A percentile compares a stretch with the other conserved stretches of the same genome.
These are phyloP conservation scores for Blastobotrys robertii DNA, from an alignment of 805 yeast species.

Conservation along the genomic window DNA sequence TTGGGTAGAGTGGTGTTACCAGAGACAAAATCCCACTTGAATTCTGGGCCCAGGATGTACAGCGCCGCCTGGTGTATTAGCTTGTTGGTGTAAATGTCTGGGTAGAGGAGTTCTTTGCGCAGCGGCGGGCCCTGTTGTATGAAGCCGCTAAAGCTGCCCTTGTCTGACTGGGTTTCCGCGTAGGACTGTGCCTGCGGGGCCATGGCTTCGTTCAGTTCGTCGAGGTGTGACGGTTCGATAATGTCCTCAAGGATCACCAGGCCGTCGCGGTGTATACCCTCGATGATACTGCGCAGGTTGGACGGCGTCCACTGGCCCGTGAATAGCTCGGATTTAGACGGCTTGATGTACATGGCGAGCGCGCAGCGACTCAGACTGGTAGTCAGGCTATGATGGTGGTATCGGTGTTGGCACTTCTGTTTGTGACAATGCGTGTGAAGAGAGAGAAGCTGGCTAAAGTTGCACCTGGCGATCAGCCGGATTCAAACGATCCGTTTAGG, in stretches of 20 bases:
- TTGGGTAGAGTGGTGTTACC: conserved; percentile 12
- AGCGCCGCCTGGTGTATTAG: conserved; percentile 9
- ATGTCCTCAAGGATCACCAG: conserved; percentile 9
- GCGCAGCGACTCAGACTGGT: too few relatives aligned
- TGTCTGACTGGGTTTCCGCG: conserved; percentile 1
- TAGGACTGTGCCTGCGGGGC: conserved; percentile 7
- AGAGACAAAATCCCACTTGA: conserved; percentile 10
- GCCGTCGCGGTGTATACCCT: conserved; percentile 9
- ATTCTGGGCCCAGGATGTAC: conserved; percentile 11
- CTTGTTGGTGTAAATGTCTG: conserved; percentile 10
- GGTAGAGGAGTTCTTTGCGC: conserved; percentile 7
- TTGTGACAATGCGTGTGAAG: too few relatives aligned
- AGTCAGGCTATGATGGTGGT: too few relatives aligned
- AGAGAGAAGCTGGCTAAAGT: too few relatives aligned
- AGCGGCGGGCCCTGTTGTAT: conserved; percentile 15
- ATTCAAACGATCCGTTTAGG: too few relatives aligned
- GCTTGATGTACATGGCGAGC: not conserved
- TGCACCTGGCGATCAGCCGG: too few relatives aligned
- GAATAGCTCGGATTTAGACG: conserved; percentile 3
- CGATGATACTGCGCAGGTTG: conserved; percentile 9
- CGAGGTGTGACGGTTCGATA: conserved; percentile 11
- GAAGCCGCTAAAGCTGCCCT: conserved; percentile 13
- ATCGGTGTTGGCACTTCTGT: too few relatives aligned
- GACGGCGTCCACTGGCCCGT: conserved; percentile 7
- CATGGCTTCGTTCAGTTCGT: conserved; percentile 10